These are phyloP conservation scores for Stygiomarasmius scandens DNA, from an alignment of 1,284 basidiomycete species.

Conservation along the genomic window DNA sequence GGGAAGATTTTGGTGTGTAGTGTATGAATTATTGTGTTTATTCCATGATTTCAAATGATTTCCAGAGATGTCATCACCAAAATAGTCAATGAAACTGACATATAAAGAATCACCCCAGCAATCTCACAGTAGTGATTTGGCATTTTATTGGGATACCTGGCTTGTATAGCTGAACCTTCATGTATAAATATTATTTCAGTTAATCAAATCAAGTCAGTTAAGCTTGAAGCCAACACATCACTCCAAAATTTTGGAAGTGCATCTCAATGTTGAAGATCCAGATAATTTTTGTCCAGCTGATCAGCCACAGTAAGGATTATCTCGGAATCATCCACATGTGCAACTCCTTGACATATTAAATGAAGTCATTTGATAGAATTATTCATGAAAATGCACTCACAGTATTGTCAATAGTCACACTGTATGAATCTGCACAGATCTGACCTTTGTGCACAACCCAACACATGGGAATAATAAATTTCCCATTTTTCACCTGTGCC, in stretches of 20 bases:
- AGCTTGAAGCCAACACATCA: not conserved
- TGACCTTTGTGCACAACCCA: too few relatives aligned
- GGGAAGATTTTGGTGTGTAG: conserved; percentile 1
- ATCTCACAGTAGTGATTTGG: conserved; percentile 12
- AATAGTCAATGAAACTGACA: conserved; percentile 12
- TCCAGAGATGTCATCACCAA: conserved; percentile 23
- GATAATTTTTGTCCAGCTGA: not conserved
- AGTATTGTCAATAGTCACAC: too few relatives aligned
- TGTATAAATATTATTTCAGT: too few relatives aligned
- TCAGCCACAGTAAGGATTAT: not conserved
- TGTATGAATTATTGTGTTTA: conserved; percentile 27
- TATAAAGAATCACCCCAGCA: conserved; percentile 20
- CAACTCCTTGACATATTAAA: not conserved
- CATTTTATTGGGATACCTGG: not conserved
- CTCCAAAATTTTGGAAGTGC: not conserved
- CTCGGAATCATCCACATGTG: not conserved
- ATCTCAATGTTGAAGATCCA: not conserved
- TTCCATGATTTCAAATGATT: conserved; percentile 26
- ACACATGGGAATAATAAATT: too few relatives aligned
- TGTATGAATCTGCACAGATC: not conserved
- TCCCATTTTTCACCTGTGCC: too few relatives aligned
- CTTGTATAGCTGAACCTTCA: not conserved
- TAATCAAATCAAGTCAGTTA: not conserved
- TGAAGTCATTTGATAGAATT: too few relatives aligned
- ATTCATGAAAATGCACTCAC: too few relatives aligned